These are phyloP conservation scores for Ophiostoma novo-ulmi DNA, from an alignment of 2,329 filamentous ascomycete species.

Conservation along the genomic window DNA sequence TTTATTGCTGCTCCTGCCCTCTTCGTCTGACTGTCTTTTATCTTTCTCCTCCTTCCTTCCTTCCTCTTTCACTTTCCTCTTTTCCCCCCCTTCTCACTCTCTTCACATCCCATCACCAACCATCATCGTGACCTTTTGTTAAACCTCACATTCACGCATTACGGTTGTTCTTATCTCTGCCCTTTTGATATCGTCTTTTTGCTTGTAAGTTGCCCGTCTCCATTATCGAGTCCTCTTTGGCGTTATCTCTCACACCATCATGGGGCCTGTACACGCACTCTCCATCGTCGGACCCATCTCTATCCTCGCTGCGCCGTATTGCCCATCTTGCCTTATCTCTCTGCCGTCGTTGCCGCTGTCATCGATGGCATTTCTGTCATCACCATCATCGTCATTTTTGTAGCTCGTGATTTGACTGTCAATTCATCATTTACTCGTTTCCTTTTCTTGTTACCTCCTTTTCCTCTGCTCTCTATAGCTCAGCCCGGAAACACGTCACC, in stretches of 20 bases:
- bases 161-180: not conserved
- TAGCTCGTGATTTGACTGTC: not conserved
- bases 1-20: not conserved
- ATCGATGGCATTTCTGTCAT: not conserved
- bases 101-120: not conserved
- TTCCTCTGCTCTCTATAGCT: not conserved
- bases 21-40: not conserved
- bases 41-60: not conserved
- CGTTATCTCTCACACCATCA: constrained; percentile 11
- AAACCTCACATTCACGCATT: not conserved
- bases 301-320: not conserved
- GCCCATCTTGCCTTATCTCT: not conserved
- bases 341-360: not conserved
- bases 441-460: not conserved
- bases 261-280: constrained; percentile 9
- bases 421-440: not conserved
- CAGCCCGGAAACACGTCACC: not conserved
- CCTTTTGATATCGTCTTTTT: not conserved
- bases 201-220: constrained; percentile 7
- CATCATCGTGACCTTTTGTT: not conserved
- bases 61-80: not conserved
- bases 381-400: not conserved
- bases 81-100: not conserved
- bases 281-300: constrained; percentile 11
- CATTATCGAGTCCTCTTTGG: not conserved